phyloP scores from a whole-genome alignment of 1,284 basidiomycete species.

The Lignosus rhinocerotis region DNA sequence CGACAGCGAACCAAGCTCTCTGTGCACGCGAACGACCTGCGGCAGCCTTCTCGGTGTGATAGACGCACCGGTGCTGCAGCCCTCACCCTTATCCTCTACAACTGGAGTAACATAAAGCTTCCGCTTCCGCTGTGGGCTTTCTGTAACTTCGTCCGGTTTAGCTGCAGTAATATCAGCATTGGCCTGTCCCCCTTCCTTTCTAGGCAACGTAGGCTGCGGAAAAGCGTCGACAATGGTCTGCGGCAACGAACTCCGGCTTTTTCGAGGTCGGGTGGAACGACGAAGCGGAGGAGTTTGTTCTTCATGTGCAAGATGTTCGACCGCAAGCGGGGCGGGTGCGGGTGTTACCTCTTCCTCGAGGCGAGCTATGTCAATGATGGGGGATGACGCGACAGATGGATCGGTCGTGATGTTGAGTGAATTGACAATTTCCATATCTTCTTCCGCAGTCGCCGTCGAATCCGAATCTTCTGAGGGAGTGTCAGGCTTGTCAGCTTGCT shows the following conservation, averaged over 20 bases:
- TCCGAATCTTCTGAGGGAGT: background rate
- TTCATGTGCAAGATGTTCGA: background rate
- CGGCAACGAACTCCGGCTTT: conserved; percentile 19
- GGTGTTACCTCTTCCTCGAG: background rate
- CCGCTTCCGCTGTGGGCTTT: conserved; percentile 14
- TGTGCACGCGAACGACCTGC: conserved; percentile 2
- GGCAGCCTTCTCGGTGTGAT: conserved; percentile 7
- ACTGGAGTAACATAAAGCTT: conserved; percentile 6
- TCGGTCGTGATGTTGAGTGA: conserved; percentile 8
- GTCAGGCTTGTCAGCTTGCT: background rate
- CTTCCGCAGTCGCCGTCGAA: conserved; percentile 15
- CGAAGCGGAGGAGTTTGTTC: conserved; percentile 16
- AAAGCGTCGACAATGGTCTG: conserved; percentile 9
- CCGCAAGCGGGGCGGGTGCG: too few species aligned
- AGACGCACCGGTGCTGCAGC: background rate
- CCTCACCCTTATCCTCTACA: background rate
- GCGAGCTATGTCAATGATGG: background rate
- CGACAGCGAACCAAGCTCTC: conserved; percentile 36
- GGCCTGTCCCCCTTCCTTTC: conserved; percentile 3
- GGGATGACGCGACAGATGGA: background rate
- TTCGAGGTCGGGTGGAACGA: conserved; percentile 22
- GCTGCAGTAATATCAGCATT: background rate
- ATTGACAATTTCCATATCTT: conserved; percentile 24
- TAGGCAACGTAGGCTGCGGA: background rate
- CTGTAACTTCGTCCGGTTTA: background rate